Evolutionary conservation across 345 rosid species (phyloP), one percentile per base, ranked within the genome.

Genomic region (Abelmoschus esculentus): DNA sequence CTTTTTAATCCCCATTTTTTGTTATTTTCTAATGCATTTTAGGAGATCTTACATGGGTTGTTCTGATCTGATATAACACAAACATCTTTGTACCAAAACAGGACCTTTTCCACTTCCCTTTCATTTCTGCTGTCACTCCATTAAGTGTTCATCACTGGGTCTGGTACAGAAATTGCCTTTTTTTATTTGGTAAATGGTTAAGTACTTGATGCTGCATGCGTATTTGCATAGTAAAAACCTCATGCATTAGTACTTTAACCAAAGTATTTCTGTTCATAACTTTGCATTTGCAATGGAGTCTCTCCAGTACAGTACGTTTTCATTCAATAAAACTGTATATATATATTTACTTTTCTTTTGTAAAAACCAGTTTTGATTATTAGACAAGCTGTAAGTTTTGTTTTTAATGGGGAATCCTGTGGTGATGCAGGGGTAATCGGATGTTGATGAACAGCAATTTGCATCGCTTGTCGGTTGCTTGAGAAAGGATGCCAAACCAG

Each of bases 401-500:
- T 18, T 58, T 28, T 65, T 76, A 67, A 66, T 72, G 44, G 29
- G 66, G 32, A 66, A 64, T 31, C 34, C 31, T 70, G 42, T 79
- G 78, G 74, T 77, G 28, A 54, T 75, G 79, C 75, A 81, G 85
- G 72, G 67, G 63, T 78, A 49, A 54, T 65, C 60, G 19, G 65
- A 74, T 66, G 73, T 8, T 67, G 56, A 54, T 49, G 15, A 75
- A 71, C 64, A n/a, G 64, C 58, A 78, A 71, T 55, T 70, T 46
- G 65, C 77, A 63, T 77, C 61, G 69, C 70, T 67, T 71, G 79
- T 78, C 29, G 78, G 83, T 72, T 75, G 86, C 86, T 81, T 90
- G 86, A 79, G 87, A 86, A 89, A 87, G 82, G 84, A 90, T 96
- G 99, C 98, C 85, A 85, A 90, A 80, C 87, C 87, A 96, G 90